Evolutionary conservation across 176 grass and related monocot species (phyloP), one percentile per base, ranked within the genome.

Genomic region (Areca catechu): DNA sequence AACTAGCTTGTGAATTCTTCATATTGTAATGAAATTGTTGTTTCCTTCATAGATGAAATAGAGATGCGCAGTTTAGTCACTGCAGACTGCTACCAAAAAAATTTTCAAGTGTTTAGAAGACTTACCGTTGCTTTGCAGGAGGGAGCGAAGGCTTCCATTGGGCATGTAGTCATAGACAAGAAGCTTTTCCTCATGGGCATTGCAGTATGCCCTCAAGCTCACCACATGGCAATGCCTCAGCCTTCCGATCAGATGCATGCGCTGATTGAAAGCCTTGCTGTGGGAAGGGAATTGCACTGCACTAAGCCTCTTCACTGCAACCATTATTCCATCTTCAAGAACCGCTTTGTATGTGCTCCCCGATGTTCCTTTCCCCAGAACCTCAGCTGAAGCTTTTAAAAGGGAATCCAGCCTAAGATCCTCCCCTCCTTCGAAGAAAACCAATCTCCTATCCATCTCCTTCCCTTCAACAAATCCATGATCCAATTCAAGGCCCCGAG

Each of bases 341-440:
- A 88, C 71, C 18, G 79, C 83, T 64, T 78, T 88, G 76, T 92
- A 92, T 17, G 79, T 88, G 76, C 88, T 87, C 28, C 88, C 83
- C 7, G 79, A 86, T 60, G 83, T 56, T n/a, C 83, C 88, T 74
- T 87, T 92, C 48, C 88, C 83, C 17, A 92, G 73, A 37, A 92
- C 83, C 65, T 92, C 88, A 0, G 83, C 88, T 0, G 88, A 92
- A 15, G 79, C 79, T 74, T 87, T 92, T 48, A 92, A 51, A 4
- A 92, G 65, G 65, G 69, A 74, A 57, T 92, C 88, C 79, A 92
- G 51, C 70, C 72, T 54, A n/a, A 92, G 74, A 58, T 83, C 83
- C 22, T 83, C 79, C 50, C 88, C 82, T 60, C 82, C 88, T 3
- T 90, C 78, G 64, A 90, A 90, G 72, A 67, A 73, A 43, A 90